Evolutionary conservation across 164 flowering plant genomes (phyloP).

Genomic region (Vitis amurensis): DNA sequence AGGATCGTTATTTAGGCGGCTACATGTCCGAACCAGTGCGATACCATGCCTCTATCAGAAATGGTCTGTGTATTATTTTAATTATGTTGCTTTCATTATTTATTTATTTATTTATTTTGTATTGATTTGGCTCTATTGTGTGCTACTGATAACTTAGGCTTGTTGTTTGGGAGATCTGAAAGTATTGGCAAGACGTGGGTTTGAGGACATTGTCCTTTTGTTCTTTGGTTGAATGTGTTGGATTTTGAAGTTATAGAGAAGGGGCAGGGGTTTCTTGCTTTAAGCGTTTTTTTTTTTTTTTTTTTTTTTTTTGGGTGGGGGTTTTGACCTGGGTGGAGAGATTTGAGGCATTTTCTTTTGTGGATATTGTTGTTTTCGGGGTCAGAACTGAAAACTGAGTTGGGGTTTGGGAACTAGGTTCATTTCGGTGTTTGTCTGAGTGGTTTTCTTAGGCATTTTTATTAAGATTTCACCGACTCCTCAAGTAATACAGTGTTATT

Average conservation of each 20-base stretch:
- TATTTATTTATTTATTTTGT: no score
- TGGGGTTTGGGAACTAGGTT: no score
- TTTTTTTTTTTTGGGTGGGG: background rate
- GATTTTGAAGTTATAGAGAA: constrained; percentile 1
- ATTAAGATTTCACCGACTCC: no score
- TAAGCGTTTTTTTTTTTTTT: background rate
- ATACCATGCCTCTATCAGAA: constrained; percentile 8
- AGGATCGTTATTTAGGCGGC: background rate
- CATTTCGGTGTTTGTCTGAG: background rate
- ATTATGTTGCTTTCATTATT: background rate
- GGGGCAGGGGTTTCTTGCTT: background rate
- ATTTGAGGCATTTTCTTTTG: constrained; percentile 5
- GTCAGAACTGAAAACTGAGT: no score
- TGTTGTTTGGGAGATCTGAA: constrained; percentile 22
- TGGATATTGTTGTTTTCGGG: constrained; percentile 3
- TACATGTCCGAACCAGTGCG: background rate
- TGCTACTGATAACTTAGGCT: constrained; percentile 7
- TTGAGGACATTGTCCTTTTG: background rate
- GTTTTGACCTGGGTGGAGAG: constrained; percentile 15
- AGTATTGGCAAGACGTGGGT: constrained; percentile 2
- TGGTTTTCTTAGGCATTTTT: background rate
- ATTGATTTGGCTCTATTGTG: constrained; percentile 3
- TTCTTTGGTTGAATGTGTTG: background rate
- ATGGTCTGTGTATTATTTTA: constrained; percentile 21
- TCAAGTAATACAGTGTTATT: no score